Evolutionary conservation across 2,329 filamentous ascomycete species (phyloP).

Genomic region (Aspergillus nomiae): DNA sequence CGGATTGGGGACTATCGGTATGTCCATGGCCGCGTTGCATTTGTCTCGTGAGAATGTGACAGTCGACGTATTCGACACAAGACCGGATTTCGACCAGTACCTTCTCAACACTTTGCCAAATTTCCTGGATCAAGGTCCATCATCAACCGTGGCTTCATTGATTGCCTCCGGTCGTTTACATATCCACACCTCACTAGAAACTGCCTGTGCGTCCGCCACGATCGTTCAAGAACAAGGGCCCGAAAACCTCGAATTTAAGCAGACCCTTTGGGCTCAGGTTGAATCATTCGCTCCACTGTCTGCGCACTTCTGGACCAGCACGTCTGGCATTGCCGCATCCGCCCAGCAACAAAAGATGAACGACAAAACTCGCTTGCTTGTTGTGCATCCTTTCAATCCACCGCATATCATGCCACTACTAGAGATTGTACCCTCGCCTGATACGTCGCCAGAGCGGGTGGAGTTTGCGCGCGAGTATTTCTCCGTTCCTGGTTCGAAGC

Average conservation of each 20-base stretch:
- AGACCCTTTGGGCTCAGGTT: slow-evolving; percentile 54
- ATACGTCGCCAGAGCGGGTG: slow-evolving; percentile 37
- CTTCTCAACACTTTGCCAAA: slow-evolving; percentile 35
- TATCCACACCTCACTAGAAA: slow-evolving; percentile 19
- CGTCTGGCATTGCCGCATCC: slow-evolving; percentile 59
- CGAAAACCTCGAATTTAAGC: slow-evolving; percentile 56
- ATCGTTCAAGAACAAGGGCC: slow-evolving; percentile 64
- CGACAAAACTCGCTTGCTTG: slow-evolving; percentile 49
- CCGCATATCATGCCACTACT: slow-evolving; percentile 64
- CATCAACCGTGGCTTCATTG: slow-evolving; percentile 8
- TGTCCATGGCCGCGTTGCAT: slow-evolving; percentile 55
- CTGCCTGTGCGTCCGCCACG: slow-evolving; percentile 37
- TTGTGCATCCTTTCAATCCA: slow-evolving; percentile 64
- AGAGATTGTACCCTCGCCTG: slow-evolving; percentile 57
- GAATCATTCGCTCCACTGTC: slow-evolving; percentile 46
- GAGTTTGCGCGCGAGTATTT: slow-evolving; percentile 45
- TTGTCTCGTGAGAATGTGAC: slow-evolving; percentile 19
- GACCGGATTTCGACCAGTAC: slow-evolving; percentile 51
- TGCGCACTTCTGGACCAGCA: slow-evolving; percentile 60
- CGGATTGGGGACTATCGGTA: slow-evolving; percentile 53
- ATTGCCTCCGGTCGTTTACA: slow-evolving; percentile 19
- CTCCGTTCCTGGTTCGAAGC: slow-evolving; percentile 18
- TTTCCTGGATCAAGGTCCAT: slow-evolving; percentile 10
- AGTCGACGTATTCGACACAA: slow-evolving; percentile 54
- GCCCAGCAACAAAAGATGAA: slow-evolving; percentile 48